A percentile compares a stretch with the other conserved stretches of the same genome.
Conservation (phyloP, 495 filamentous ascomycete species). For the Copromyces sp. region DNA sequence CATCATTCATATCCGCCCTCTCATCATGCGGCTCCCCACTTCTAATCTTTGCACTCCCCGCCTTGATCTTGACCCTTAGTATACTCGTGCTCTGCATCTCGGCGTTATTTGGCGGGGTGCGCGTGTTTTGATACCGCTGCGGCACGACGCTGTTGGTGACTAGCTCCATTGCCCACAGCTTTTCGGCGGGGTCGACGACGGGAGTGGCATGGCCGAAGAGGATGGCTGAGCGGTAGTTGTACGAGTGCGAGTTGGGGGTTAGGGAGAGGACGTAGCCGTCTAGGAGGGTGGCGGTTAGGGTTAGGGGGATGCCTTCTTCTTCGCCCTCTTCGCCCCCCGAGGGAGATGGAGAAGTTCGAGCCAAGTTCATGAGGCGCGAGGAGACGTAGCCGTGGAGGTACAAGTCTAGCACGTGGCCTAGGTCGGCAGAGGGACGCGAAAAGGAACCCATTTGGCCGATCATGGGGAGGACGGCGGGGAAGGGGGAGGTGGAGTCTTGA, state of each 20-base stretch:
- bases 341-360: constrained; percentile 32
- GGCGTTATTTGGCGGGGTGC: constrained; percentile 59
- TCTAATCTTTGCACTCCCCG: constrained; percentile 72
- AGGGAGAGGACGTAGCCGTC: constrained; percentile 70
- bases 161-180: constrained; percentile 72
- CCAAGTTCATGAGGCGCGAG: constrained; percentile 64
- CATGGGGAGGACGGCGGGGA: constrained; percentile 77
- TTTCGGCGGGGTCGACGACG: constrained; percentile 59
- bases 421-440: constrained; percentile 47
- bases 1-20: constrained; percentile 52
- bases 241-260: constrained; percentile 70
- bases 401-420: constrained; percentile 59
- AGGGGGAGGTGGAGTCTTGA: constrained; percentile 50
- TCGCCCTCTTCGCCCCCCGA: neutral
- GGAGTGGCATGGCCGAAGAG: constrained; percentile 65
- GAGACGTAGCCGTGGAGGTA: constrained; percentile 83
- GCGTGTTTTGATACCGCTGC: constrained; percentile 57
- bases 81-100: constrained; percentile 75
- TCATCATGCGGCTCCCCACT: constrained; percentile 62
- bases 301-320: constrained; percentile 45
- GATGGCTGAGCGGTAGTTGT: constrained; percentile 80
- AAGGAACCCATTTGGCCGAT: constrained; percentile 76
- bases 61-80: constrained; percentile 55
- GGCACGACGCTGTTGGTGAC: constrained; percentile 68
- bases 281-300: constrained; percentile 53